Conservation (phyloP, 257 asterid species). For the Solanum commersonii region DNA sequence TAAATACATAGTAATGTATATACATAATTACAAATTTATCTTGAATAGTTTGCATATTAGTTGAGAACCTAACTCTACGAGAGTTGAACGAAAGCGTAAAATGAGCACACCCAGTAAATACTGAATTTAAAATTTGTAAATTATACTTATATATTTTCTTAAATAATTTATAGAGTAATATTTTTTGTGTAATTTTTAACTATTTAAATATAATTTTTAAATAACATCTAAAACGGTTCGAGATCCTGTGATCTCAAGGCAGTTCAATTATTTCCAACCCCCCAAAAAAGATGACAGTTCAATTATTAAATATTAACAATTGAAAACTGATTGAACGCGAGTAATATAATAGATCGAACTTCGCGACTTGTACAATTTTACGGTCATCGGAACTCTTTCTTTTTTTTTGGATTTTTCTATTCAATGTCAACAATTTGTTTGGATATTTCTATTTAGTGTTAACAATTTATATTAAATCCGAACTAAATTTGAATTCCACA, state of each 20-base stretch:
- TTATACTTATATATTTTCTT: too few species aligned
- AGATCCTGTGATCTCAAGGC: not conserved
- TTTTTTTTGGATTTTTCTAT: too few species aligned
- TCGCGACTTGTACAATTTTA: not conserved
- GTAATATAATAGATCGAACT: not conserved
- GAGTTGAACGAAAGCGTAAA: not conserved
- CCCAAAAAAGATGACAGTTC: not conserved
- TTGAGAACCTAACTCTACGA: too few species aligned
- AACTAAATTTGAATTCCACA: too few species aligned
- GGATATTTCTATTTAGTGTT: too few species aligned
- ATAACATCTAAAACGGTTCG: not conserved
- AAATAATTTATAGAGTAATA: too few species aligned
- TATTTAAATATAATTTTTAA: too few species aligned
- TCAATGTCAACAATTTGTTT: too few species aligned
- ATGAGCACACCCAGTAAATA: not conserved
- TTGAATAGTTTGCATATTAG: too few species aligned
- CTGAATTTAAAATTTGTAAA: too few species aligned
- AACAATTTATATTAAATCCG: fast-evolving
- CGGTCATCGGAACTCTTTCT: not conserved
- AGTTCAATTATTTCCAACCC: not conserved
- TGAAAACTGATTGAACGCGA: not conserved
- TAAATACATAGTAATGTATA: too few species aligned
- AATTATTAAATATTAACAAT: not conserved
- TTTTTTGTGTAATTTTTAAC: too few species aligned
- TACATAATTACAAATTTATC: not conserved